Percentiles rank a stretch among this genome's conserved stretches.
These are phyloP conservation scores for Deinandra increscens DNA, from an alignment of 129 eudicot genomes.

Conservation along the genomic window DNA sequence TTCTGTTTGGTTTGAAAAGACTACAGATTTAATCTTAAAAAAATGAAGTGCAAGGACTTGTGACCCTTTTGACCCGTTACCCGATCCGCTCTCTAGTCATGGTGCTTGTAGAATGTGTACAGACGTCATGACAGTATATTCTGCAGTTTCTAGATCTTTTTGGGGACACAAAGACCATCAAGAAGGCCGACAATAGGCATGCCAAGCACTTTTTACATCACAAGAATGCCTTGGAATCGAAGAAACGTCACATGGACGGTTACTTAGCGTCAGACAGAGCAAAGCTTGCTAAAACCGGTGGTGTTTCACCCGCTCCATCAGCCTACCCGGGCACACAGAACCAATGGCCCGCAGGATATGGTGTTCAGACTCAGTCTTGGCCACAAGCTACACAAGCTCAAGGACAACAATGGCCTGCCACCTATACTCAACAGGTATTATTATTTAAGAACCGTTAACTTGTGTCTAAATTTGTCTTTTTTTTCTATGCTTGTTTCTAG, in stretches of 20 bases:
- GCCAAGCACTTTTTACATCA: slow-evolving; percentile 70
- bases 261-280: slow-evolving; percentile 72
- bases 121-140: slow-evolving; percentile 8
- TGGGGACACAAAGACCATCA: slow-evolving; percentile 67
- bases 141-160: slow-evolving; percentile 89
- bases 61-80: background rate
- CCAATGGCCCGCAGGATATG: slow-evolving; percentile 91
- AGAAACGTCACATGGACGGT: slow-evolving; percentile 79
- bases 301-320: slow-evolving; percentile 53
- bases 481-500: slow-evolving; percentile 6
- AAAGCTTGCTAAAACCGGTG: slow-evolving; percentile 70
- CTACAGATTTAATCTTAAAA: background rate
- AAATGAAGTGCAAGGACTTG: background rate
- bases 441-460: background rate
- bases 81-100: background rate
- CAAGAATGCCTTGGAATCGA: slow-evolving; percentile 59
- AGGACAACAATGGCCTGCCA: slow-evolving; percentile 78
- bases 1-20: background rate
- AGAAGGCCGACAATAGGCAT: slow-evolving; percentile 85
- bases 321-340: slow-evolving; percentile 67
- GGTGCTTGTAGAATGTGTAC: slow-evolving; percentile 6
- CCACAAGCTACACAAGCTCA: slow-evolving; percentile 80
- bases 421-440: slow-evolving; percentile 74
- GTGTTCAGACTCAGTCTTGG: slow-evolving; percentile 80
- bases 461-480: background rate